Base-by-base conservation (phyloP, 1,139 yeast genomes). In the Sugiyamaella paludigena region DNA sequence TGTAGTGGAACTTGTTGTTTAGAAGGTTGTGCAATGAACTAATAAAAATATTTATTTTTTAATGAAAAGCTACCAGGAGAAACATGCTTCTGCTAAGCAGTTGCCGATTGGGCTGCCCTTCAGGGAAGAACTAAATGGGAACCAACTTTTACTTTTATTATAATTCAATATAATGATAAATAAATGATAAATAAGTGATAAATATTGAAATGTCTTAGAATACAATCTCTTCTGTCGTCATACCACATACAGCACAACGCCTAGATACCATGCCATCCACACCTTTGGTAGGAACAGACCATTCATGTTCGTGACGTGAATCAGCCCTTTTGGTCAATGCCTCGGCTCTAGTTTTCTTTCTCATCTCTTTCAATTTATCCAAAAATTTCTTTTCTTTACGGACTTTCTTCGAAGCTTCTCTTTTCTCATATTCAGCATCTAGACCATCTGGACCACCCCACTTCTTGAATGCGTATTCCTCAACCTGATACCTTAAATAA, bases 401-500 rank as follows among this genome's bases (percentile, higher is more conserved):
- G 49, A 80, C 78, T 26, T 87, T 74, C 56, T 87, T 80, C 62
- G 79, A 77, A 43, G 77, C 80, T 65, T 87, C 96, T 35, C 98
- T 71, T 45, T 85, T 70, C 58, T 87, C 87, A 87, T 95, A 94
- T 66, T 94, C 98, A n/a, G 78, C 76, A 65, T 94, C 99, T 36
- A 94, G 69, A 0, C 85, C 88, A 44, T 89, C 96, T 4, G 85
- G 78, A 0, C 95, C 84, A 1, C 95, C 96, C 99, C 99, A 94
- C 68, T 92, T 92, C 64, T 85, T 83, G 72, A 83, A 87, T 0
- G 98, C 96, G 69, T 78, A 87, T 60, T 84, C 88, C 65, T 94
- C 98, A 12, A 92, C 91, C 62, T 94, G 98, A 60, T 81, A 86
- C 51, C 98, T 73, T 43, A 92, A 69, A 66, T 83, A 94, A 48